phyloP scores from a whole-genome alignment of 2,329 filamentous ascomycete genomes.

The Diplodia scrobiculata region DNA sequence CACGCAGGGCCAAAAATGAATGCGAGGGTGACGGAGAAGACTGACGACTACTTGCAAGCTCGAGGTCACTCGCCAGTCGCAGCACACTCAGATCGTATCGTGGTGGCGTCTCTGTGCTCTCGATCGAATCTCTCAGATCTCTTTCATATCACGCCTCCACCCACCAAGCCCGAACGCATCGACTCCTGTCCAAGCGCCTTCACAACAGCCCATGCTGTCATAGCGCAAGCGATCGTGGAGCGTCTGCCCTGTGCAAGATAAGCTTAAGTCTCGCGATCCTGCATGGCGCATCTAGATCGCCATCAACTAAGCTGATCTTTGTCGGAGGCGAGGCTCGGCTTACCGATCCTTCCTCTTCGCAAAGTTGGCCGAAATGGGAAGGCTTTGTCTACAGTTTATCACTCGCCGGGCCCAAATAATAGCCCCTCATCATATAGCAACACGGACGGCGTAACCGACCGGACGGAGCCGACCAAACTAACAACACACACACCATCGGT shows the following conservation, averaged over 20 bases:
- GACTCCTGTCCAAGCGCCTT: not conserved
- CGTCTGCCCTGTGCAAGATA: not conserved
- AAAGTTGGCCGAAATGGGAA: not conserved
- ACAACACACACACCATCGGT: not conserved
- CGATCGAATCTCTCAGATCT: not conserved
- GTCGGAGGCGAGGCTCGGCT: not conserved
- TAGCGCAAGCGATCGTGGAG: not conserved
- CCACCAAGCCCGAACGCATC: not conserved
- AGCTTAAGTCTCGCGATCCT: not conserved
- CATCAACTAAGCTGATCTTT: not conserved
- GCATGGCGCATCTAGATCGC: not conserved
- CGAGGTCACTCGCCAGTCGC: not conserved
- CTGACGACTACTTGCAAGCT: not conserved
- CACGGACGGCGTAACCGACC: not conserved
- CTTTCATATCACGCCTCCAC: not conserved
- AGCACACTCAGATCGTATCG: not conserved
- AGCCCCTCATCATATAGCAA: not conserved
- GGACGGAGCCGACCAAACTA: not conserved
- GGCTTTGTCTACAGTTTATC: not conserved
- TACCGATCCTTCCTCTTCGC: not conserved
- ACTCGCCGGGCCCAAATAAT: not conserved
- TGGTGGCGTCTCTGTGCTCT: not conserved
- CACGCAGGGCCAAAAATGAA: not conserved
- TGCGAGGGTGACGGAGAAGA: not conserved
- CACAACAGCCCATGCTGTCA: not conserved